These are phyloP conservation scores for Plasmodium knowlesi DNA, from an alignment of 169 alveolate genomes.

Conservation along the genomic window DNA sequence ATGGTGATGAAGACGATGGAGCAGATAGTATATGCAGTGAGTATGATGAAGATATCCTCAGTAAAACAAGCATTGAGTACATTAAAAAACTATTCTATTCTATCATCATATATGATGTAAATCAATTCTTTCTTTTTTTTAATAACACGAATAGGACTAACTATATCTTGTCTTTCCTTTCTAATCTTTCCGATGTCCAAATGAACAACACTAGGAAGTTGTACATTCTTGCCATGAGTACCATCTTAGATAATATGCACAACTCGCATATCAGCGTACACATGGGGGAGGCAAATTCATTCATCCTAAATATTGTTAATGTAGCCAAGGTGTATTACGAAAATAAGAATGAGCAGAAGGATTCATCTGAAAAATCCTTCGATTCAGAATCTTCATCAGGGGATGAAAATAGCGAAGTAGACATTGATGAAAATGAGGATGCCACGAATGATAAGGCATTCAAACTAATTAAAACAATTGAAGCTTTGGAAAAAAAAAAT, in stretches of 20 bases:
- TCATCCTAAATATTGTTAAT: conserved; percentile 26
- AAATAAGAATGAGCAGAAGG: conserved; percentile 22
- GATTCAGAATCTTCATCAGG: conserved; percentile 58
- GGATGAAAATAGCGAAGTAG: conserved; percentile 67
- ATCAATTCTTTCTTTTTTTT: conserved; percentile 32
- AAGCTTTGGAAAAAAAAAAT: conserved; percentile 72
- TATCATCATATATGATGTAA: conserved; percentile 37
- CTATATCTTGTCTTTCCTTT: conserved; percentile 14
- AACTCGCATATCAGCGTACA: conserved; percentile 20
- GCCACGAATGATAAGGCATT: conserved; percentile 71
- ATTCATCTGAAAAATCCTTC: conserved; percentile 28
- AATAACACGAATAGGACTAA: conserved; percentile 42
- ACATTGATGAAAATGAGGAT: conserved; percentile 72
- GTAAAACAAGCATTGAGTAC: conserved; percentile 57
- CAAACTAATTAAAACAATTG: conserved; percentile 66
- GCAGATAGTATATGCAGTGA: conserved; percentile 51
- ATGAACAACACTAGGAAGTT: conserved; percentile 40
- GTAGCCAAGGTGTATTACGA: conserved; percentile 36
- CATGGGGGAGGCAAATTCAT: conserved; percentile 38
- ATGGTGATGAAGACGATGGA: conserved; percentile 18
- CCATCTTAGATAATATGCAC: conserved; percentile 51
- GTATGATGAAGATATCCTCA: conserved; percentile 64
- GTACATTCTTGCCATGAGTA: conserved; percentile 62
- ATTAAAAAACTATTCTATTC: conserved; percentile 46
- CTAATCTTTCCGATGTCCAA: conserved; percentile 32